Conservation (phyloP, 2,329 filamentous ascomycete genomes). For the Xylariaceae sp. region DNA sequence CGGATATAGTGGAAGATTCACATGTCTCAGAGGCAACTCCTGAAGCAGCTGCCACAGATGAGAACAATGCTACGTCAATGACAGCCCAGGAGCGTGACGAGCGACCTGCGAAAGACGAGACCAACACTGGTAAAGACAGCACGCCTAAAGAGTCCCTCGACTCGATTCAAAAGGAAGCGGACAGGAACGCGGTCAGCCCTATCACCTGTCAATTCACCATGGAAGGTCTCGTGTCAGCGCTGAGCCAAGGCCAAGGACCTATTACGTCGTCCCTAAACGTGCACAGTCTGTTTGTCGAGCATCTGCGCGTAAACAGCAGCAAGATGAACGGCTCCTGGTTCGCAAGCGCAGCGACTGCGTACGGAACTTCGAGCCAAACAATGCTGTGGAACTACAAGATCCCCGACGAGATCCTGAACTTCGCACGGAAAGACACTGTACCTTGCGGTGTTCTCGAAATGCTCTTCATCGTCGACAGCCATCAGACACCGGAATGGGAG, state of each 20-base stretch:
- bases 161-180: slow-evolving; percentile 33
- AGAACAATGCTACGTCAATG: not conserved
- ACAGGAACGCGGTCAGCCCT: slow-evolving; percentile 25
- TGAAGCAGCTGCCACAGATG: slow-evolving; percentile 1
- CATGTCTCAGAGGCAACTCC: slow-evolving; percentile 8
- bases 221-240: slow-evolving; percentile 45
- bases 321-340: slow-evolving; percentile 53
- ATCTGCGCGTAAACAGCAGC: slow-evolving; percentile 38
- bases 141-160: slow-evolving; percentile 33
- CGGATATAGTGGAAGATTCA: slow-evolving; percentile 10
- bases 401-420: slow-evolving; percentile 48
- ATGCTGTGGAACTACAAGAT: slow-evolving; percentile 61
- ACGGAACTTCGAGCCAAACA: slow-evolving; percentile 52
- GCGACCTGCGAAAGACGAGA: not conserved
- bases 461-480: slow-evolving; percentile 47
- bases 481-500: slow-evolving; percentile 55
- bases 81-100: not conserved
- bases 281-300: slow-evolving; percentile 45
- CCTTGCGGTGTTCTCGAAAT: slow-evolving; percentile 60
- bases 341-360: slow-evolving; percentile 53
- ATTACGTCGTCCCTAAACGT: slow-evolving; percentile 26
- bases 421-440: slow-evolving; percentile 51
- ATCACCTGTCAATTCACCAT: slow-evolving; percentile 50
- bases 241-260: slow-evolving; percentile 37
- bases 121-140: slow-evolving; percentile 10